Percentiles rank a stretch among this genome's conserved stretches.
Evolutionary conservation across 139 green algal species (phyloP).

Genomic region (Chlorella sp.): DNA sequence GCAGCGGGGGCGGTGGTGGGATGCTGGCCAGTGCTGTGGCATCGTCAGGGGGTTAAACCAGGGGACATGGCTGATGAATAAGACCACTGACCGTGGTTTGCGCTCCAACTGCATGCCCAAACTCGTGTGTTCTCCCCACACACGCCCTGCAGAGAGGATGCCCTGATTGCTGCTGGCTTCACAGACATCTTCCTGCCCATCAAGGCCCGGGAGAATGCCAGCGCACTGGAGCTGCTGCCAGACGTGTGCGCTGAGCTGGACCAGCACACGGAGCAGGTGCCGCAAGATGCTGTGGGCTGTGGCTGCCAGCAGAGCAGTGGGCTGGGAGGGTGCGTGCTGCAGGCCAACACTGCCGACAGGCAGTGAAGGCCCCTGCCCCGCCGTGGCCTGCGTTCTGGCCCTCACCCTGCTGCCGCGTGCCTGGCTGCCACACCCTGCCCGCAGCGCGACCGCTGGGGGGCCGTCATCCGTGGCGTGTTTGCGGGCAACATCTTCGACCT

Average conservation of each 20-base stretch:
- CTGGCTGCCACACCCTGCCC: not conserved
- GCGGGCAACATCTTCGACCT: constrained; percentile 95
- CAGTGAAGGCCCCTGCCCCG: too few relatives aligned
- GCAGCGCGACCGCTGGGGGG: constrained; percentile 50
- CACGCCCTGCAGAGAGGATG: constrained; percentile 61
- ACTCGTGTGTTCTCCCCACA: not conserved
- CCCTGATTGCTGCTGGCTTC: constrained; percentile 67
- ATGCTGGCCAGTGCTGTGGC: not conserved
- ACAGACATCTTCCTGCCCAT: constrained; percentile 77
- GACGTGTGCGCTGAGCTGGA: constrained; percentile 51
- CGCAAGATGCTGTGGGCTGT: too few relatives aligned
- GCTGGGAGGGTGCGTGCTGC: too few relatives aligned
- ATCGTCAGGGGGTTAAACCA: not conserved
- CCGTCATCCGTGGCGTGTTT: constrained; percentile 73
- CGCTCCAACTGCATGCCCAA: not conserved
- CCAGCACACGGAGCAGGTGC: constrained; percentile 21
- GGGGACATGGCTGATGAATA: too few relatives aligned
- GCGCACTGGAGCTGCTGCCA: constrained; percentile 72
- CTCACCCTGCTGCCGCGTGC: not conserved
- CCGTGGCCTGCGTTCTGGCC: too few relatives aligned
- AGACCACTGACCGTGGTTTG: too few relatives aligned
- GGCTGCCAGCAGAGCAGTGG: too few relatives aligned
- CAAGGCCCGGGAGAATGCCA: constrained; percentile 79
- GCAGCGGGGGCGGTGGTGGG: not conserved
- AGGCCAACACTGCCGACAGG: too few relatives aligned